phyloP scores from a whole-genome alignment of 108 stramenopile species.

The Pseudonitzschia delicatissima region DNA sequence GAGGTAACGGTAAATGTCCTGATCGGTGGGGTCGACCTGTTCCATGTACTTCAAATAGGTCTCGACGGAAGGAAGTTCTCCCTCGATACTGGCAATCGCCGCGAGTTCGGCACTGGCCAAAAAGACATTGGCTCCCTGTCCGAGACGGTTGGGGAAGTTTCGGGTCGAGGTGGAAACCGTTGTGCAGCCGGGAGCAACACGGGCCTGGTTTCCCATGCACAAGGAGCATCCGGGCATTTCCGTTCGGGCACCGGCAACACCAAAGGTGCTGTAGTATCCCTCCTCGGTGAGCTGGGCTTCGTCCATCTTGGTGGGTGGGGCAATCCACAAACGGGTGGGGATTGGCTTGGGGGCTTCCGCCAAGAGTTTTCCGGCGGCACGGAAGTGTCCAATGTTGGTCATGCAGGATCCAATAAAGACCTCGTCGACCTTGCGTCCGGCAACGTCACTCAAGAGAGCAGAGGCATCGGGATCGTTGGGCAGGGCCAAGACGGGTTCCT shows the following conservation, averaged over 20 bases:
- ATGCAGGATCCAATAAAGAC: constrained; percentile 95
- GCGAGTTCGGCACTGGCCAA: constrained; percentile 91
- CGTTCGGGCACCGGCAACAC: constrained; percentile 88
- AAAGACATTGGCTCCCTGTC: constrained; percentile 94
- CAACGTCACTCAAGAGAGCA: constrained; percentile 79
- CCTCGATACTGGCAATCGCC: constrained; percentile 85
- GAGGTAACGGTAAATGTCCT: constrained; percentile 94
- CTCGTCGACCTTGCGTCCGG: constrained; percentile 90
- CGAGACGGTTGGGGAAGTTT: constrained; percentile 96
- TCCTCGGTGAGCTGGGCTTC: constrained; percentile 93
- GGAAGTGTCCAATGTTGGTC: constrained; percentile 98
- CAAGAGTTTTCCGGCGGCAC: constrained; percentile 93
- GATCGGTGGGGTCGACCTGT: constrained; percentile 78
- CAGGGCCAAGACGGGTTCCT: constrained; percentile 90
- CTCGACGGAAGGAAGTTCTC: constrained; percentile 83
- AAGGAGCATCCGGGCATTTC: constrained; percentile 97
- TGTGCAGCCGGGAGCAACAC: constrained; percentile 88
- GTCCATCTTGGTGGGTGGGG: constrained; percentile 97
- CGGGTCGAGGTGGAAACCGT: constrained; percentile 93
- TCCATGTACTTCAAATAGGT: constrained; percentile 86
- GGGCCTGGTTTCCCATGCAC: constrained; percentile 98
- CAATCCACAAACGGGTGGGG: constrained; percentile 92
- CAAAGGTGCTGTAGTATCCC: constrained; percentile 95
- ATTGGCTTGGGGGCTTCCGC: constrained; percentile 54
- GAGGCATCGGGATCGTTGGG: constrained; percentile 97